Conservation (phyloP, 768 basidiomycete genomes). For the Phaeolepiota aurea region DNA sequence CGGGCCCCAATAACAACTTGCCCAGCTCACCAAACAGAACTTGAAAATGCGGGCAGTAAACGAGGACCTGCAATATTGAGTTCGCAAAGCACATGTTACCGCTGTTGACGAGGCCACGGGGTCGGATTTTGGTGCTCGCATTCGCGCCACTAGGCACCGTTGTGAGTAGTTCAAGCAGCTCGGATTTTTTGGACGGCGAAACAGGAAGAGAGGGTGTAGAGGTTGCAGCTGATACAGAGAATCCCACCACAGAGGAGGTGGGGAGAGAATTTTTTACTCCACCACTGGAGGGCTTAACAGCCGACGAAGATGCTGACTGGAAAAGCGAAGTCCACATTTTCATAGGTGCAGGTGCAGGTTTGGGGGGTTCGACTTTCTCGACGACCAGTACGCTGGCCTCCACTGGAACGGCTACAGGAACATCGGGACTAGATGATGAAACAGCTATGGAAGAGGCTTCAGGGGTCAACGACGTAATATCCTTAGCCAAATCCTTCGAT, state of each 20-base stretch:
- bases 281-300: slow-evolving; percentile 21
- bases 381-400: background rate
- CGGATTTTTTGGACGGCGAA: slow-evolving; percentile 31
- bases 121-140: slow-evolving; percentile 30
- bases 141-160: slow-evolving; percentile 18
- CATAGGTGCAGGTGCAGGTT: slow-evolving; percentile 17
- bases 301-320: slow-evolving; percentile 29
- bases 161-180: slow-evolving; percentile 47
- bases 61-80: slow-evolving; percentile 82
- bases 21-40: slow-evolving; percentile 68
- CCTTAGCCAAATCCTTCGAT: slow-evolving; percentile 13
- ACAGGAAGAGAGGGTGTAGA: slow-evolving; percentile 17
- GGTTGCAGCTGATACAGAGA: slow-evolving; percentile 56
- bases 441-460: slow-evolving; percentile 4
- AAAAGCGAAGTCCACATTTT: slow-evolving; percentile 78
- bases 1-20: slow-evolving; percentile 28
- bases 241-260: slow-evolving; percentile 62
- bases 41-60: slow-evolving; percentile 86
- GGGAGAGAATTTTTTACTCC: slow-evolving; percentile 44
- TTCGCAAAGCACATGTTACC: slow-evolving; percentile 99
- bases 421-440: slow-evolving; percentile 4
- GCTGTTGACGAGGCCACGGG: slow-evolving; percentile 84
- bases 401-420: slow-evolving; percentile 4
- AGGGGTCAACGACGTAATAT: slow-evolving; percentile 4
- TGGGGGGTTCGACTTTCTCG: background rate